Percentiles rank a stretch among this genome's conserved stretches.
Conservation (phyloP, 2,329 filamentous ascomycete species). For the Pleurostoma richardsiae region DNA sequence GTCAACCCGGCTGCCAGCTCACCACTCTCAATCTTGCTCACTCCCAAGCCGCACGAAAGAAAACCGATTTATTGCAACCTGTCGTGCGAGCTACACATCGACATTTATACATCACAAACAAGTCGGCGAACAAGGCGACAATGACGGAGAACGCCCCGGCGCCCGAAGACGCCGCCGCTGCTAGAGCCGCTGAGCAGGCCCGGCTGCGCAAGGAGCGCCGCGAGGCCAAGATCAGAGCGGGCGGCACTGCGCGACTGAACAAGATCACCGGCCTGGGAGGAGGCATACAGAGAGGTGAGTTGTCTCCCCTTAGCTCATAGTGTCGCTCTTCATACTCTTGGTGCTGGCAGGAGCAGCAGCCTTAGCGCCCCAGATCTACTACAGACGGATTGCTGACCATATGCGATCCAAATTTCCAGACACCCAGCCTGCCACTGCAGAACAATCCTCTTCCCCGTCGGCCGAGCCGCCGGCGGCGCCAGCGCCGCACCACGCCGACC, state of each 20-base stretch:
- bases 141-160: slow-evolving; percentile 36
- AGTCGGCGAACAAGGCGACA: too few species aligned
- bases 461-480: slow-evolving; percentile 22
- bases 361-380: too few species aligned
- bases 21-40: too few species aligned
- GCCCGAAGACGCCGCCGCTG: slow-evolving; percentile 42
- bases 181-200: slow-evolving; percentile 58
- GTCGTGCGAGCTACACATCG: too few species aligned
- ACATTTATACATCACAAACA: too few species aligned
- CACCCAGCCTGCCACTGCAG: background rate
- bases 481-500: slow-evolving; percentile 47
- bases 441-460: slow-evolving; percentile 8
- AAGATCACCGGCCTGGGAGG: slow-evolving; percentile 70
- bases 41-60: too few species aligned
- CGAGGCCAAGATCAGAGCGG: slow-evolving; percentile 72
- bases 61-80: too few species aligned
- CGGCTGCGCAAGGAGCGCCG: slow-evolving; percentile 73
- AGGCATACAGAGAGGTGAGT: slow-evolving; percentile 40
- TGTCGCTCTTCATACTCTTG: background rate
- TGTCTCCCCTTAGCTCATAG: slow-evolving; percentile 3
- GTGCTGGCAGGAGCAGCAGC: too few species aligned
- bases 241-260: slow-evolving; percentile 64
- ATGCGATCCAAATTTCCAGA: too few species aligned
- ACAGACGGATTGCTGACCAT: too few species aligned
- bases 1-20: too few species aligned